Base-by-base conservation (phyloP, 352 stramenopile species). In the Phytopythium cucurbitacearum region DNA sequence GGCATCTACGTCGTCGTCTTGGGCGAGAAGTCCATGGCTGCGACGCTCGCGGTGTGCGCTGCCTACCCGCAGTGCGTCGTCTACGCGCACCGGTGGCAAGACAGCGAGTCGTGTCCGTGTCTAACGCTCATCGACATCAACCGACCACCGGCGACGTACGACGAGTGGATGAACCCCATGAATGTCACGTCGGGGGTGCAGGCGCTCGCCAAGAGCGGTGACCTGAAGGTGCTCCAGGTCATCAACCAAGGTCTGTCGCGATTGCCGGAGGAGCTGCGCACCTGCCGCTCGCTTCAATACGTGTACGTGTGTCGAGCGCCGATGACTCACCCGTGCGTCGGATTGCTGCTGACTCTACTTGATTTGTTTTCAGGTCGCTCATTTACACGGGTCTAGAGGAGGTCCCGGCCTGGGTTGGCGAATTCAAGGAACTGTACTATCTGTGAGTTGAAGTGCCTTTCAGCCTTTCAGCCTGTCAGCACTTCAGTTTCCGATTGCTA, bases 211-310 rank as follows among this genome's bases (percentile, higher is more conserved):
- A 16, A 36, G 0, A 59, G 71, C 7, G 73, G 76, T 5, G 55
- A 71, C 28, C 56, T 84, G 8, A 56, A 56, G 6, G 61, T 67
- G 0, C 51, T 85, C 15, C 73, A 77, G 8, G 34, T 85, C 7
- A 69, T 77, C 36, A 81, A 85, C 35, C 59, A 60, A 0, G 51
- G 43, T 0, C 32, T 87, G 4, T 11, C 50, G 0, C 46, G 53
- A 9, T 52, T 53, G 39, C 71, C 73, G 3, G 41, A 54, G 0
- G 54, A 77, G 34, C 45, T 87, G 3, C 40, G 60, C 4, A 40
- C 43, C 0, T 83, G 76, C 32, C 43, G 48, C 1, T 46, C 66
- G 1, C 55, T 81, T 3, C 51, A 71, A 32, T 55, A 83, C 44
- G 42, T 87, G 73, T 85, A 67, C 28, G 40, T 1, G 41, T 49